Base-by-base conservation (phyloP, 2,329 filamentous ascomycete genomes). In the Alternaria arbusti region DNA sequence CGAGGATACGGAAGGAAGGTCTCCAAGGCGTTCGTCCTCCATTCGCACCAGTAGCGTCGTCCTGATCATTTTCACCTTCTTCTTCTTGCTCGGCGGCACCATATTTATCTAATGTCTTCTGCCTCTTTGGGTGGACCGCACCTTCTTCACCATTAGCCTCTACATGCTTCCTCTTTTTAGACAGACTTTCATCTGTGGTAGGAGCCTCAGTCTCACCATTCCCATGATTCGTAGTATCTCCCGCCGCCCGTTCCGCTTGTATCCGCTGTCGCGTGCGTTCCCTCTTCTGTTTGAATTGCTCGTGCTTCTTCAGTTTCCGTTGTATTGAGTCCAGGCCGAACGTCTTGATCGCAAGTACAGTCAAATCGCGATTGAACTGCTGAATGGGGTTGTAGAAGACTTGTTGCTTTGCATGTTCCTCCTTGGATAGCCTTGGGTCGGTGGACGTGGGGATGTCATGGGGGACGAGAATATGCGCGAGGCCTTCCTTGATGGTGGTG, bases 371-470 rank as follows among this genome's bases (percentile, higher is more conserved):
- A 81, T 99, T 99, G 85, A 98, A 99, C 78, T 99, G 96, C 78
- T 99, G 96, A 58, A 99, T 97, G 0, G 96, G 95, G 73, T 99
- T 99, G 86, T 99, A 99, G 77, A 99, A 99, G 59, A 99, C 96
- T 32, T 85, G 84, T 73, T 95, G 91, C 85, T 70, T 89, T 86
- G 63, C 86, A 83, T 73, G 74, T 6, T 88, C 86, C 56, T 80
- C 79, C 64, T 84, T 84, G 49, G 83, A 82, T 23, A 81, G 77
- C 64, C 84, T 82, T 1, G 82, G 79, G 80, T 86, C 76, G 68
- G 82, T 77, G 69, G 84, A 74, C 23, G 81, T 84, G n/a, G 83
- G 80, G 12, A 82, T 82, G 28, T 82, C 81, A 32, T 83, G 83
- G 2, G 89, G 89, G 12, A 89, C 86, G 12, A 92, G 83, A 62